Conservation (phyloP, 179 eudicot species). For the Spergularia azorica region DNA sequence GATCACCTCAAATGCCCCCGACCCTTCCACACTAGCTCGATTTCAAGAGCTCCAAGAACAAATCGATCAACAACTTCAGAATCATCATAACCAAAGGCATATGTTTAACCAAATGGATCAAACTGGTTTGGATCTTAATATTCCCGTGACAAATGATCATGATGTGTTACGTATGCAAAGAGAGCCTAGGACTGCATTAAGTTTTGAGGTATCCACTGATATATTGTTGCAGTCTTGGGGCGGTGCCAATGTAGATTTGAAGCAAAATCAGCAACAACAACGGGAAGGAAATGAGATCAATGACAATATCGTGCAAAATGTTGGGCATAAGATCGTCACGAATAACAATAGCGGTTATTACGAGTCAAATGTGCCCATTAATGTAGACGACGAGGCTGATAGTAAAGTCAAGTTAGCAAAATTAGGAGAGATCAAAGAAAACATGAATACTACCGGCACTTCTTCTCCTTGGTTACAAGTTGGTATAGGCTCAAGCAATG, state of each 20-base stretch:
- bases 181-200: slow-evolving; percentile 52
- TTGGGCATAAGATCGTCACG: not conserved
- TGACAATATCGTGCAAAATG: slow-evolving; percentile 8
- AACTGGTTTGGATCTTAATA: slow-evolving; percentile 53
- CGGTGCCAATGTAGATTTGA: slow-evolving; percentile 23
- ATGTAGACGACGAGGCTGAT: slow-evolving; percentile 73
- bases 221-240: slow-evolving; percentile 54
- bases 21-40: slow-evolving; percentile 42
- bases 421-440: slow-evolving; percentile 64
- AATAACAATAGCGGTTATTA: slow-evolving; percentile 8
- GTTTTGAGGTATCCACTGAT: slow-evolving; percentile 67
- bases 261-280: slow-evolving; percentile 20
- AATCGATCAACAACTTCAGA: slow-evolving; percentile 28
- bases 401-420: slow-evolving; percentile 68
- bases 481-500: slow-evolving; percentile 60
- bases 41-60: slow-evolving; percentile 51
- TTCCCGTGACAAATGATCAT: slow-evolving; percentile 46
- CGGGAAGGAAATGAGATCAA: not conserved
- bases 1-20: slow-evolving; percentile 69
- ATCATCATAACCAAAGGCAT: not conserved
- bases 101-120: slow-evolving; percentile 33
- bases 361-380: slow-evolving; percentile 12
- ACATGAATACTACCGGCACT: slow-evolving; percentile 35
- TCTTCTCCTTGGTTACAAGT: slow-evolving; percentile 83
- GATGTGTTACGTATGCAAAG: slow-evolving; percentile 29